phyloP scores from a whole-genome alignment of 2,329 filamentous ascomycete genomes.

The Colletotrichum viniferum region DNA sequence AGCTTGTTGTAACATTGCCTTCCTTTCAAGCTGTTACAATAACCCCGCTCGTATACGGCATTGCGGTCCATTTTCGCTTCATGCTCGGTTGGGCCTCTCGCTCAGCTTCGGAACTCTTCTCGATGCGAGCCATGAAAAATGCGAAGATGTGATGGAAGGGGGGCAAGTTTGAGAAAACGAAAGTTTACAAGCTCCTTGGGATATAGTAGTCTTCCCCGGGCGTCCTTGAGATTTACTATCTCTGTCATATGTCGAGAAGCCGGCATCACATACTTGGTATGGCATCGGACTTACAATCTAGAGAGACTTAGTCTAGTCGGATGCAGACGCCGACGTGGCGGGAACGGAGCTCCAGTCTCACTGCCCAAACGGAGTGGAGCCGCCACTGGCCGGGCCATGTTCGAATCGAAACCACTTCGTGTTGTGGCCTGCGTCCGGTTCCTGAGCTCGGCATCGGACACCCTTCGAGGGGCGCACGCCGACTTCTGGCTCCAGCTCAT shows the following conservation, averaged over 20 bases:
- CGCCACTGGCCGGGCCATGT: background rate
- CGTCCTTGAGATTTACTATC: background rate
- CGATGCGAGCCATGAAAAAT: background rate
- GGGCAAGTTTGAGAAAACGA: background rate
- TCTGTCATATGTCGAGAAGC: background rate
- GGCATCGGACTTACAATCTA: background rate
- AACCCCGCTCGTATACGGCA: rapidly evolving
- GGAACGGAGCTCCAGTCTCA: background rate
- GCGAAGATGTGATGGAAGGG: background rate
- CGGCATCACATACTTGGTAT: background rate
- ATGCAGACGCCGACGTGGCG: background rate
- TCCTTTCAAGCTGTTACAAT: background rate
- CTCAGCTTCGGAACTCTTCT: background rate
- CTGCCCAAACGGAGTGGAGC: background rate
- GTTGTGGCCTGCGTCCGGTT: background rate
- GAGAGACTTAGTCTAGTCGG: background rate
- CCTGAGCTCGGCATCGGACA: background rate
- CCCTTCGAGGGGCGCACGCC: background rate
- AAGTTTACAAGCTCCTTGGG: too few relatives aligned
- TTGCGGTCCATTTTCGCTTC: background rate
- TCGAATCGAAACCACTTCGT: background rate
- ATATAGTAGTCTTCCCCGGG: too few relatives aligned
- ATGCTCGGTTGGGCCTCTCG: rapidly evolving
- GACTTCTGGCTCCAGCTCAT: background rate
- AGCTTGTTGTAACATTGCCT: background rate